These are phyloP conservation scores for Arabidopsis arenosa DNA, from an alignment of 345 rosid species.

Conservation along the genomic window DNA sequence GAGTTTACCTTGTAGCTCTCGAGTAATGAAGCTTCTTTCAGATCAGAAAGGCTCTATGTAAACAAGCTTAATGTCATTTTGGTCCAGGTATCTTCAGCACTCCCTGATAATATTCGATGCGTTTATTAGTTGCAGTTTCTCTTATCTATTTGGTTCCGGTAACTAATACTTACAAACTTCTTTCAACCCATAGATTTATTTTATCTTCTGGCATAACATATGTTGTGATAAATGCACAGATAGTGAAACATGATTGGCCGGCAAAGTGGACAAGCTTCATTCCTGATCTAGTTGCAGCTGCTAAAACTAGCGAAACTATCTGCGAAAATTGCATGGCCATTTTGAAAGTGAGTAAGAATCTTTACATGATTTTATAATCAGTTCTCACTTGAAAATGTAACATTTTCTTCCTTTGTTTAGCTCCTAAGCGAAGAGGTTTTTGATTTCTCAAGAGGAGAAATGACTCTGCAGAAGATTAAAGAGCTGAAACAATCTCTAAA, in stretches of 20 bases:
- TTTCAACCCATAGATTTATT: not conserved
- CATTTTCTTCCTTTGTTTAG: conserved; percentile 49
- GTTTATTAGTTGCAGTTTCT: conserved; percentile 8
- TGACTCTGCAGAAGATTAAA: conserved; percentile 96
- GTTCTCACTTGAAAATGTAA: conserved; percentile 28
- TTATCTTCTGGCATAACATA: conserved; percentile 24
- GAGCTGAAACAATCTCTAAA: conserved; percentile 97
- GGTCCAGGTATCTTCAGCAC: conserved; percentile 73
- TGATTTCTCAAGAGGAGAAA: conserved; percentile 99
- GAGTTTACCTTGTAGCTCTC: conserved; percentile 64
- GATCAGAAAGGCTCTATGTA: conserved; percentile 86
- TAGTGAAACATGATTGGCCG: conserved; percentile 99
- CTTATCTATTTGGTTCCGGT: conserved; percentile 9
- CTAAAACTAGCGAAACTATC: conserved; percentile 99
- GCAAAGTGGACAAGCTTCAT: conserved; percentile 96
- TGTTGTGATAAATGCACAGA: conserved; percentile 53
- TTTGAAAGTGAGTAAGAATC: conserved; percentile 74
- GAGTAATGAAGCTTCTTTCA: conserved; percentile 83
- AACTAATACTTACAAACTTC: conserved; percentile 14
- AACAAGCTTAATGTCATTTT: conserved; percentile 92
- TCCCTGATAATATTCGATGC: not conserved
- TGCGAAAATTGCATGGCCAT: conserved; percentile 99
- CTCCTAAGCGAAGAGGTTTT: conserved; percentile 98
- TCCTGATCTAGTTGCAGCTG: conserved; percentile 98
- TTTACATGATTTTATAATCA: conserved; percentile 20